A percentile compares a stretch with the other conserved stretches of the same genome.
These are phyloP conservation scores for Pseudonectria buxi DNA, from an alignment of 2,329 filamentous ascomycete genomes.

Conservation along the genomic window DNA sequence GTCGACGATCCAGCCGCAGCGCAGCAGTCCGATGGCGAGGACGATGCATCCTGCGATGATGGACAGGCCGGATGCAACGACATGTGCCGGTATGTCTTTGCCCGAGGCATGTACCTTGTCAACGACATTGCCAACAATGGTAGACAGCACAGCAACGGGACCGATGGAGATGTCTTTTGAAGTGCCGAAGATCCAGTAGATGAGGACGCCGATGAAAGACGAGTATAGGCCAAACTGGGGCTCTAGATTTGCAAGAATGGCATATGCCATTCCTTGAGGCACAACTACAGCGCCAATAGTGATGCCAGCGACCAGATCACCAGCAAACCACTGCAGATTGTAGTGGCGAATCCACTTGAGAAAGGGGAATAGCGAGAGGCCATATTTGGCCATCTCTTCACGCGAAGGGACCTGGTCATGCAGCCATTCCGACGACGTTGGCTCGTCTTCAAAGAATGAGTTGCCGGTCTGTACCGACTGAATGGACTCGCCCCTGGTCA, in stretches of 20 bases:
- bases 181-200: conserved; percentile 98
- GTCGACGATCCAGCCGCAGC: conserved; percentile 85
- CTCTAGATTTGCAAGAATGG: conserved; percentile 70
- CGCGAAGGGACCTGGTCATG: conserved; percentile 53
- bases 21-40: conserved; percentile 67
- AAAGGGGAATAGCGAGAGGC: conserved; percentile 76
- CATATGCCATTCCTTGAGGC: conserved; percentile 97
- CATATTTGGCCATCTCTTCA: conserved; percentile 51
- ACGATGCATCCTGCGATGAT: conserved; percentile 74
- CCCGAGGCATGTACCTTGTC: conserved; percentile 49
- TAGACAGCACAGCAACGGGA: conserved; percentile 92
- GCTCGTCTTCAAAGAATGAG: conserved; percentile 76
- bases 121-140: conserved; percentile 78
- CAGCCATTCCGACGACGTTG: conserved; percentile 68
- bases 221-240: conserved; percentile 77
- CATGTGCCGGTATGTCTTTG: conserved; percentile 53
- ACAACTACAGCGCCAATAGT: conserved; percentile 66
- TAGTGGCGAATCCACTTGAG: conserved; percentile 82
- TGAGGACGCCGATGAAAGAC: conserved; percentile 88
- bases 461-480: conserved; percentile 68
- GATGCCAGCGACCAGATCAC: conserved; percentile 74
- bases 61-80: conserved; percentile 71
- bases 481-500: conserved; percentile 72
- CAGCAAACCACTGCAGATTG: conserved; percentile 80
- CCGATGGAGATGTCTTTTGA: conserved; percentile 98